phyloP scores from a whole-genome alignment of 2,329 filamentous ascomycete genomes.

The Colletotrichum sp. region DNA sequence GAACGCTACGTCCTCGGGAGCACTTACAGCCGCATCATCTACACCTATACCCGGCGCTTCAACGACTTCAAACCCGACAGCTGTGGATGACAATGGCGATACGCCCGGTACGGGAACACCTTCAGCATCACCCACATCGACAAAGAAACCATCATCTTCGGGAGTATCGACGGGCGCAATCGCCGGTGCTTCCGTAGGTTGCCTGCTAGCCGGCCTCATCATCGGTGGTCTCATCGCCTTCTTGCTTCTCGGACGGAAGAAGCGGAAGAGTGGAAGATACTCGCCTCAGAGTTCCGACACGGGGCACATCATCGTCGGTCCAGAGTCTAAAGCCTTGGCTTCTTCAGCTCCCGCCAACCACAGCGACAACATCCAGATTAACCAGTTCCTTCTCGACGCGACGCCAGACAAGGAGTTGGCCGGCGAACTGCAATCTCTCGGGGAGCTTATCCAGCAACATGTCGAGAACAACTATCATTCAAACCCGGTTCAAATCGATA shows the following conservation, averaged over 20 bases:
- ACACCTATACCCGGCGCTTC: neutral
- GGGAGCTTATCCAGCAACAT: constrained; percentile 42
- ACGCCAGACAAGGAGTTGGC: constrained; percentile 40
- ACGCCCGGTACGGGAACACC: neutral
- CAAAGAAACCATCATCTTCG: neutral
- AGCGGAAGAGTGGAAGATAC: neutral
- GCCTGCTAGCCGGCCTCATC: neutral
- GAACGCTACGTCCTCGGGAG: neutral
- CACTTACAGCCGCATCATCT: neutral
- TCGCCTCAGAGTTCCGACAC: constrained; percentile 30
- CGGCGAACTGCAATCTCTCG: constrained; percentile 35
- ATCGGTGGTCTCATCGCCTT: neutral
- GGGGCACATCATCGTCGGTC: neutral
- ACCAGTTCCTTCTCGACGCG: constrained; percentile 40
- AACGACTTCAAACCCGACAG: neutral
- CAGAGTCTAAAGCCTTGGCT: neutral
- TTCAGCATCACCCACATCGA: neutral
- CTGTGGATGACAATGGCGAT: neutral
- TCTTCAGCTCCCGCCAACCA: neutral
- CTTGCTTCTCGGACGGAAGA: neutral
- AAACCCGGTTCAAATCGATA: constrained; percentile 23
- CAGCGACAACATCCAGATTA: constrained; percentile 29
- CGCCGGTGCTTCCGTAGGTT: neutral
- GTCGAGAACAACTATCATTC: constrained; percentile 43
- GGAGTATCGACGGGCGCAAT: neutral